These are phyloP conservation scores for Platismatia glauca DNA, from an alignment of 495 filamentous ascomycete genomes.

Conservation along the genomic window DNA sequence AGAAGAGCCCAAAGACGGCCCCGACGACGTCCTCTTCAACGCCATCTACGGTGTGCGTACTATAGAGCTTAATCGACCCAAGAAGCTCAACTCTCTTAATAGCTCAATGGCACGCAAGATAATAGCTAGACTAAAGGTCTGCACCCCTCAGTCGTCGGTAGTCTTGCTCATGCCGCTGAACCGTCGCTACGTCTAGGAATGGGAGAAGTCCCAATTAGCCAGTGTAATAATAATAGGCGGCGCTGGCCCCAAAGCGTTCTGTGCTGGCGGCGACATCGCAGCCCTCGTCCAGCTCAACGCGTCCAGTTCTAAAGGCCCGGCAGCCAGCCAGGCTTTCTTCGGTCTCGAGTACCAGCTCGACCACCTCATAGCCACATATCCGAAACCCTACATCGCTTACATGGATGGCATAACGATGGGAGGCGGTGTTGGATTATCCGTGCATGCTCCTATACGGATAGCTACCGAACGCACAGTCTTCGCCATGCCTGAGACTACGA, in stretches of 20 bases:
- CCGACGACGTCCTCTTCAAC: constrained; percentile 87
- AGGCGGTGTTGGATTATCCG: constrained; percentile 84
- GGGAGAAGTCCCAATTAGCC: constrained; percentile 86
- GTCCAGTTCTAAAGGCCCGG: constrained; percentile 54
- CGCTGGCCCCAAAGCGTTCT: constrained; percentile 73
- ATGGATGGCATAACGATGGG: constrained; percentile 99
- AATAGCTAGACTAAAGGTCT: constrained; percentile 62
- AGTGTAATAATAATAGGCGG: constrained; percentile 91
- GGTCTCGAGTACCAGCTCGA: constrained; percentile 86
- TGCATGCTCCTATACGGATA: constrained; percentile 93
- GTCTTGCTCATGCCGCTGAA: constrained; percentile 15
- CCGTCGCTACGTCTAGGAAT: constrained; percentile 43
- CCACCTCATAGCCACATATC: constrained; percentile 89
- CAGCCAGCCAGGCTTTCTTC: constrained; percentile 69
- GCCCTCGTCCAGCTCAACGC: constrained; percentile 65
- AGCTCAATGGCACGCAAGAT: constrained; percentile 94
- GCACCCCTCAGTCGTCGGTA: constrained; percentile 4
- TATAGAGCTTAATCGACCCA: constrained; percentile 88
- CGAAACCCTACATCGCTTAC: constrained; percentile 87
- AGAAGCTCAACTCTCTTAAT: constrained; percentile 83
- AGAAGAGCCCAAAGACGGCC: constrained; percentile 58
- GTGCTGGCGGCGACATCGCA: constrained; percentile 85
- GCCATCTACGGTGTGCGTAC: constrained; percentile 79
- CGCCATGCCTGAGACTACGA: constrained; percentile 96
- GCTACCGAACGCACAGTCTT: constrained; percentile 92